Evolutionary conservation across 805 yeast species (phyloP), one percentile per base, ranked within the genome.

Genomic region (Candida morakotiae): DNA sequence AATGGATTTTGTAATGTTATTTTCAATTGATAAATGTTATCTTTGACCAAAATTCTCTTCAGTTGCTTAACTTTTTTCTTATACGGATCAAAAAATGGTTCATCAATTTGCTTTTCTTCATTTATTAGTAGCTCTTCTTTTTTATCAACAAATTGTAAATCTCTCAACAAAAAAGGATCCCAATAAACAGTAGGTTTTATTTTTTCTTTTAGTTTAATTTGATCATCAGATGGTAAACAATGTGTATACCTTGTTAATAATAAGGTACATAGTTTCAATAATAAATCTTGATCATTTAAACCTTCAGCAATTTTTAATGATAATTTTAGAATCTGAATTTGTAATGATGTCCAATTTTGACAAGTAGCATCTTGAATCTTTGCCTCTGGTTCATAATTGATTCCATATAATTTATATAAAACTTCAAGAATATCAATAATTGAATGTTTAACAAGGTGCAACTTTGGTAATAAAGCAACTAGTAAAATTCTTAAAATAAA

Each of bases 1-100:
- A 78, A 87, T 7, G 96, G 95, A 53, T 91, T 91, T 51, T 83
- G 88, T 7, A 89, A 50, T 3, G 67, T 61, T 2, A 86, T 61
- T 5, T 64, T 53, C 13, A 84, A 63, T 39, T 78, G 83, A 9
- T 76, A 73, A 4, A 73, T 64, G 37, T 87, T 95, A 35, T 61
- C 60, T 22, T 53, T 54, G 16, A 68, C 58, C 9, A 65, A 42
- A 3, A 66, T 41, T 20, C 79, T 84, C 45, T 75, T 75, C 4
- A 28, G 22, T 3, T 3, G 10, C 15, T 33, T 33, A n/a, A 23
- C 26, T 17, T 50, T 46, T 29, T 57, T 59, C 25, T 46, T 49
- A 38, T 42, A 59, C 0, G 93, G 91, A 52, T 84, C 81, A 55
- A 80, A 69, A 4, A 56, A 44, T 3, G 51, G 47, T n/a, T 44